Evolutionary conservation across 495 filamentous ascomycete species (phyloP).

Genomic region (Penicillium cosmopolitanum): DNA sequence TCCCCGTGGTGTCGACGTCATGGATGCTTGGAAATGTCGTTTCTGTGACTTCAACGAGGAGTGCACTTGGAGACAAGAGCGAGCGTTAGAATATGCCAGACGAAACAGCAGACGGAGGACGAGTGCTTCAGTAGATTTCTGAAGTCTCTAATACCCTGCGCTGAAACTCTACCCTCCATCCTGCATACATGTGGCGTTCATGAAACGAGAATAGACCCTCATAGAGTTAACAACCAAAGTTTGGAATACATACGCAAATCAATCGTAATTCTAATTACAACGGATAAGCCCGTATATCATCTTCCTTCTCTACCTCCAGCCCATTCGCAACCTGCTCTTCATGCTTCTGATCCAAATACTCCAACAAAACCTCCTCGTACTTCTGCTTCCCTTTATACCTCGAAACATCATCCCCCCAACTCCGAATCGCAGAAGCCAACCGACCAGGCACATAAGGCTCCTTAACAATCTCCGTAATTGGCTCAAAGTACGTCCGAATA

Average conservation of each 20-base stretch:
- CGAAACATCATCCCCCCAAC: conserved; percentile 85
- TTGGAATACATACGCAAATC: no score
- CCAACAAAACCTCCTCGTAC: conserved; percentile 77
- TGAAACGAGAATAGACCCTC: not conserved
- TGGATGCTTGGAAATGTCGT: conserved; percentile 90
- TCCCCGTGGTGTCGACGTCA: conserved; percentile 78
- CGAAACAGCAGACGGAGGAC: conserved; percentile 29
- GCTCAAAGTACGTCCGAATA: conserved; percentile 78
- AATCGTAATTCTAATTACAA: conserved; percentile 25
- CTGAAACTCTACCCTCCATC: not conserved
- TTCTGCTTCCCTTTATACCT: conserved; percentile 83
- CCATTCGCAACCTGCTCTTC: conserved; percentile 72
- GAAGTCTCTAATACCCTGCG: not conserved
- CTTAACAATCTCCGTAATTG: conserved; percentile 64
- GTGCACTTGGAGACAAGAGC: conserved; percentile 63
- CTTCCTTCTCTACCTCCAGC: conserved; percentile 61
- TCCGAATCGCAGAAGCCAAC: conserved; percentile 72
- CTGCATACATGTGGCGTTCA: not conserved
- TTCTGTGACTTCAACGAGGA: conserved; percentile 65
- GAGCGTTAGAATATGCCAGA: conserved; percentile 49
- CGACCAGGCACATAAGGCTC: conserved; percentile 74
- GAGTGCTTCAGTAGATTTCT: conserved; percentile 19
- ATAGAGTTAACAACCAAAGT: not conserved
- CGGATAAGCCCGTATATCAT: conserved; percentile 59
- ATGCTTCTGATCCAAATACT: conserved; percentile 82